These are phyloP conservation scores for Colletotrichum kahawae DNA, from an alignment of 2,329 filamentous ascomycete genomes.

Conservation along the genomic window DNA sequence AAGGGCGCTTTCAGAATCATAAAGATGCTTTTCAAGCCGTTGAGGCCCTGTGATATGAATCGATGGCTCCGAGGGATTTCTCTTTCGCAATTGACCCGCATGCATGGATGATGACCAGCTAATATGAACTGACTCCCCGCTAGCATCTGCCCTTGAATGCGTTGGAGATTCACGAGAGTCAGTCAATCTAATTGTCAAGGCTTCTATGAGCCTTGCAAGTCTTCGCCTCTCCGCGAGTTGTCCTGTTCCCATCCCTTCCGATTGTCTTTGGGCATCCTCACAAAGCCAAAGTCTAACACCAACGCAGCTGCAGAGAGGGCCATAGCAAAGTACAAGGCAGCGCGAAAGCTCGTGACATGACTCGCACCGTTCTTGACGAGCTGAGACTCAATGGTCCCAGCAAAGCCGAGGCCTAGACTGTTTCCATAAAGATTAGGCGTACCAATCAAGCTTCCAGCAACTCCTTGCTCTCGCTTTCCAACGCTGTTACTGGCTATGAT, in stretches of 20 bases:
- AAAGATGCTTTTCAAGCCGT: not conserved
- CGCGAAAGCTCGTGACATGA: not conserved
- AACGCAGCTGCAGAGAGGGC: not conserved
- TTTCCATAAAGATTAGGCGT: not conserved
- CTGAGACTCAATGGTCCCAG: not conserved
- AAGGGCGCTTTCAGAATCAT: not conserved
- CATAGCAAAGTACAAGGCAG: not conserved
- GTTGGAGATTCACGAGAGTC: not conserved
- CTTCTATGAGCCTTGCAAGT: not conserved
- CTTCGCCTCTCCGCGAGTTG: not conserved
- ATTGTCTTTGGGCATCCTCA: not conserved
- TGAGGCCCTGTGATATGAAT: not conserved
- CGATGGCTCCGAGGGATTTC: rapidly evolving
- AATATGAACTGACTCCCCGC: not conserved
- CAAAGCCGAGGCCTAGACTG: not conserved
- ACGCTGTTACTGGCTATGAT: slow-evolving; percentile 60
- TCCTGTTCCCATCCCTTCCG: not conserved
- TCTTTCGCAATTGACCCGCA: not conserved
- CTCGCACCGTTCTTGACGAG: not conserved
- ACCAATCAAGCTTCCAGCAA: slow-evolving; percentile 30
- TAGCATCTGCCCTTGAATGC: not conserved
- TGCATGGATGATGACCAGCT: not conserved
- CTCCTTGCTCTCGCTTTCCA: slow-evolving; percentile 50
- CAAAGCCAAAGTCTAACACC: not conserved
- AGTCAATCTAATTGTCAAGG: not conserved